Conservation (phyloP, 2,329 filamentous ascomycete species). For the Didymosphaeria variabile region DNA sequence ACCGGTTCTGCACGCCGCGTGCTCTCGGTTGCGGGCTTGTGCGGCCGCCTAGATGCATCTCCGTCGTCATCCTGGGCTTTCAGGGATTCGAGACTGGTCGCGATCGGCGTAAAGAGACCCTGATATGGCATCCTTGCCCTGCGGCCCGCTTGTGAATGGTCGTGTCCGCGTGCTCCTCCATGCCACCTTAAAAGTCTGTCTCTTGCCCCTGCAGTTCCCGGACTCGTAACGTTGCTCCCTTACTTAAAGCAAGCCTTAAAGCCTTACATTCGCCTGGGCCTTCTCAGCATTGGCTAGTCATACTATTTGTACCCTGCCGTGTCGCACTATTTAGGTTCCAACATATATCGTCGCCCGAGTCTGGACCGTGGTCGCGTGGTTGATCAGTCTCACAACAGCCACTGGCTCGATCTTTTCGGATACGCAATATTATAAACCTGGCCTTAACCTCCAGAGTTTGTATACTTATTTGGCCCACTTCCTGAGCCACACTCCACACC, state of each 20-base stretch:
- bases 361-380: constrained; percentile 18
- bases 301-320: constrained; percentile 5
- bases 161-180: constrained; percentile 26
- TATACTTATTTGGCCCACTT: constrained; percentile 10
- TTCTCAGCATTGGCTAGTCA: not conserved
- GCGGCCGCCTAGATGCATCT: constrained; percentile 27
- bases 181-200: constrained; percentile 31
- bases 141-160: constrained; percentile 19
- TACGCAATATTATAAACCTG: constrained; percentile 11
- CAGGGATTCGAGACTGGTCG: constrained; percentile 26
- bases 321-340: constrained; percentile 17
- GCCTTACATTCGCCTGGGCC: constrained; percentile 20
- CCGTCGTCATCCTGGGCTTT: constrained; percentile 26
- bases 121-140: constrained; percentile 21
- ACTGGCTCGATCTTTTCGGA: constrained; percentile 11
- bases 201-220: constrained; percentile 20
- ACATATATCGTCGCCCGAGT: constrained; percentile 15
- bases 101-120: constrained; percentile 29
- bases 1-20: constrained; percentile 18
- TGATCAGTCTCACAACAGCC: constrained; percentile 2
- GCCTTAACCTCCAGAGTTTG: constrained; percentile 14
- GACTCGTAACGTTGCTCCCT: constrained; percentile 10
- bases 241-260: constrained; percentile 14
- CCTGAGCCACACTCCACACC: constrained; percentile 3
- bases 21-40: constrained; percentile 23